These are phyloP conservation scores for Apiospora hydei DNA, from an alignment of 2,329 filamentous ascomycete species.

Conservation along the genomic window DNA sequence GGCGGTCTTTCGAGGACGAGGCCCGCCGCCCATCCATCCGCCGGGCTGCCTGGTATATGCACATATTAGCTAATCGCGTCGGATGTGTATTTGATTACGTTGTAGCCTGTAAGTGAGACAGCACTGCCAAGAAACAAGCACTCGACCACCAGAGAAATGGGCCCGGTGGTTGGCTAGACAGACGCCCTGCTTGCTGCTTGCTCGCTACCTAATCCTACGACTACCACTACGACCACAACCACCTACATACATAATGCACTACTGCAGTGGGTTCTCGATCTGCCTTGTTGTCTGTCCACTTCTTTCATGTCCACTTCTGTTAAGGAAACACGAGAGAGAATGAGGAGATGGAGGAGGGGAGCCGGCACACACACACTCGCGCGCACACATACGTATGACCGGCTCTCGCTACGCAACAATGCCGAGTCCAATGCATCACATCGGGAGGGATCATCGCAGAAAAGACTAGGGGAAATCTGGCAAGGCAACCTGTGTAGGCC, in stretches of 20 bases:
- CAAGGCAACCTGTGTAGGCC: background rate
- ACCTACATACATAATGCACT: background rate
- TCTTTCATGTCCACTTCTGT: background rate
- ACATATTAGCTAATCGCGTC: conserved; percentile 16
- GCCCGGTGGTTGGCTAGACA: conserved; percentile 4
- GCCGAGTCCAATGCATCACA: conserved; percentile 7
- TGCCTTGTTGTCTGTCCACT: conserved; percentile 7
- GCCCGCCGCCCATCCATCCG: background rate
- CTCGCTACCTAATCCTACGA: background rate
- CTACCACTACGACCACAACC: background rate
- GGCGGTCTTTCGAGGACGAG: background rate
- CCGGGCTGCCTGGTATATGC: background rate
- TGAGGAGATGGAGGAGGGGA: background rate
- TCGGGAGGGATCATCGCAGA: background rate
- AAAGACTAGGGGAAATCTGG: background rate
- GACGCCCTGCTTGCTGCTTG: background rate
- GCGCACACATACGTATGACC: background rate
- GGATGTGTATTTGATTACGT: background rate
- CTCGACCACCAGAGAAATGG: background rate
- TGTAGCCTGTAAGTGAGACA: background rate
- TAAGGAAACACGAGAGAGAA: background rate
- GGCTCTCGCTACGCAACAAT: conserved; percentile 13
- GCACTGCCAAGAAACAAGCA: background rate
- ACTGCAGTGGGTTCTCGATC: background rate
- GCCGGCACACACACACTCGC: background rate